Base-by-base conservation (phyloP, 2,329 filamentous ascomycete species). In the Thermothelomyces thermophilus region DNA sequence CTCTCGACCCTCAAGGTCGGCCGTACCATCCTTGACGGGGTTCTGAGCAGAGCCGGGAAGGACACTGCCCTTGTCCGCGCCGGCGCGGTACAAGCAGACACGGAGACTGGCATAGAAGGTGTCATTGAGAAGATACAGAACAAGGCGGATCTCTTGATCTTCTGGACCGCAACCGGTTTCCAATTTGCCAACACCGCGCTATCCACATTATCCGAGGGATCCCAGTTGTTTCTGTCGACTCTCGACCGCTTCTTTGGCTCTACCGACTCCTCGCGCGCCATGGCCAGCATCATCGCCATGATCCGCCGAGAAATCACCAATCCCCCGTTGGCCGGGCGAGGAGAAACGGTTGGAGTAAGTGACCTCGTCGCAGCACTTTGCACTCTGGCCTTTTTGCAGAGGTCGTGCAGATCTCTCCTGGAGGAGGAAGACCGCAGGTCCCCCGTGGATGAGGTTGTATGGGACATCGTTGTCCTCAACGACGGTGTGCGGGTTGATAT, bases 241-340 rank as follows among this genome's bases (percentile, higher is more conserved):
- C 67, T 86, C 19, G 82, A 86, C 60, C 77, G 81, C 55, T 75
- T 84, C 34, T 77, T 85, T 24, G 82, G 82, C 13, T 82, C 79
- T 2, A 85, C 82, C n/a, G 82, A 86, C 62, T 83, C 81, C 2
- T 84, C 82, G 2, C 70, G 81, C 35, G 82, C 82, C 10, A 82
- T 85, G 51, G 79, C 81, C 2, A 82, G 80, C 61, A 84, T 86
- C 59, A 74, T 85, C 56, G 77, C 77, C 1, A 67, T 85, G 28
- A 75, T 85, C 41, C 74, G 79, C 26, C 73, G 80, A 50, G 82
- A 85, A 62, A 83, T 85, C 51, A 74, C 76, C 46, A 82, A 83
- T 51, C 79, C 81, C 0, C 74, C 77, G 8, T 83, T 80, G 0
- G 80, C 80, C 5, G 68, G 70, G 2, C 70, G 73, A 40, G 79